A percentile compares a stretch with the other conserved stretches of the same genome.
These are phyloP conservation scores for Pseudonectria buxi DNA, from an alignment of 2,329 filamentous ascomycete species.

Conservation along the genomic window DNA sequence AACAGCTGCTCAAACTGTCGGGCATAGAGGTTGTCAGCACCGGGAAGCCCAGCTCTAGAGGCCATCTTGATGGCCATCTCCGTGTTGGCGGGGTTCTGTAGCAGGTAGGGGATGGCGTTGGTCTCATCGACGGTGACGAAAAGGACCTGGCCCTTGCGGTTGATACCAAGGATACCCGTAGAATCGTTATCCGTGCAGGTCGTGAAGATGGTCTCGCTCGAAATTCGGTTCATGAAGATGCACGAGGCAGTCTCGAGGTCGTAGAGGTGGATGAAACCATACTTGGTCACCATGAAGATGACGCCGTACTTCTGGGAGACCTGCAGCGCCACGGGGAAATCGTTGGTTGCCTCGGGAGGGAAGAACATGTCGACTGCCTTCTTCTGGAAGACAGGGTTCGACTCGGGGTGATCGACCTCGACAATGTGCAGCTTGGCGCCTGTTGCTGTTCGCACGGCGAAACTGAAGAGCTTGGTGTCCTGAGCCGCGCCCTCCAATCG, in stretches of 20 bases:
- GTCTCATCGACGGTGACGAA: constrained; percentile 89
- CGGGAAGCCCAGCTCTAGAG: constrained; percentile 85
- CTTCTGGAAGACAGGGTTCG: constrained; percentile 86
- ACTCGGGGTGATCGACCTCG: constrained; percentile 88
- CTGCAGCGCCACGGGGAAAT: constrained; percentile 97
- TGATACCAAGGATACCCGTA: constrained; percentile 86
- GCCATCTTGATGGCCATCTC: constrained; percentile 94
- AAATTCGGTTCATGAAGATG: constrained; percentile 99
- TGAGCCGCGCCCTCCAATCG: constrained; percentile 81
- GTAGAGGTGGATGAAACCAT: constrained; percentile 97
- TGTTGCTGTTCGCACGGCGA: constrained; percentile 81
- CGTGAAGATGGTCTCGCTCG: constrained; percentile 97
- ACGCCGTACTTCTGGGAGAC: constrained; percentile 95
- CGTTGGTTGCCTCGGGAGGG: constrained; percentile 87
- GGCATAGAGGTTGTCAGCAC: constrained; percentile 87
- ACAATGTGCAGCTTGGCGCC: constrained; percentile 96
- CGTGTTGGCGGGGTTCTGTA: constrained; percentile 92
- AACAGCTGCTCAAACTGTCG: constrained; percentile 90
- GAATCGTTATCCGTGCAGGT: constrained; percentile 79
- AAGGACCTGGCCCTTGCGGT: constrained; percentile 94
- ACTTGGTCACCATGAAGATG: constrained; percentile 96
- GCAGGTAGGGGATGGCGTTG: constrained; percentile 86
- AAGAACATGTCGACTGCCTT: constrained; percentile 98
- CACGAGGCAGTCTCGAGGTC: constrained; percentile 92
- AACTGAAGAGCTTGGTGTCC: constrained; percentile 94